Conservation (phyloP, 2,329 filamentous ascomycete genomes). For the Alternaria alternata region DNA sequence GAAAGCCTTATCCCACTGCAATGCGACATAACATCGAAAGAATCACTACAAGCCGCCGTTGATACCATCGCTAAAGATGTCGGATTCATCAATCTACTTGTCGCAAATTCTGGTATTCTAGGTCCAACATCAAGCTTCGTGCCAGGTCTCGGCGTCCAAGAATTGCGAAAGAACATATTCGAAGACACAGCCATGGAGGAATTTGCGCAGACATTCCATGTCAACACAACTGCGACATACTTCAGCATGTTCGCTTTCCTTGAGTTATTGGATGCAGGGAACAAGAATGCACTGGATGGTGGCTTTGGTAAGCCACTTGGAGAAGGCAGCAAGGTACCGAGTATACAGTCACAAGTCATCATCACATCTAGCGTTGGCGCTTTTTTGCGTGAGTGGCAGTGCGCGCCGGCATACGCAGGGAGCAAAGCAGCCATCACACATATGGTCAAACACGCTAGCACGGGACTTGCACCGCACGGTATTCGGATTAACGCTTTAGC, state of each 20-base stretch:
- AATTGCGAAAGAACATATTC: not conserved
- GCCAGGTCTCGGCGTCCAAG: not conserved
- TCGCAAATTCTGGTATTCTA: not conserved
- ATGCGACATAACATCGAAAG: not conserved
- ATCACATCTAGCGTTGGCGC: not conserved
- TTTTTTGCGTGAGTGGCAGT: not conserved
- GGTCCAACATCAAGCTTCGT: not conserved
- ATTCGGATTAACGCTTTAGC: slow-evolving; percentile 60
- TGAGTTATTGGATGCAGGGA: slow-evolving; percentile 52
- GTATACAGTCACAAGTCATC: not conserved
- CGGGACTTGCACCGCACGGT: slow-evolving; percentile 46
- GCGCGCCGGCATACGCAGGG: not conserved
- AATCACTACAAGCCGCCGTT: not conserved
- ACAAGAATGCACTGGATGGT: slow-evolving; percentile 22
- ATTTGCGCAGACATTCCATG: slow-evolving; percentile 36
- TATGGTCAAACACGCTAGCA: slow-evolving; percentile 58
- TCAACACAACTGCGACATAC: slow-evolving; percentile 51
- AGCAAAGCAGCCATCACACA: slow-evolving; percentile 23
- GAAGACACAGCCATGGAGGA: slow-evolving; percentile 9
- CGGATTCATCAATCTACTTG: not conserved
- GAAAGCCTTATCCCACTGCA: not conserved
- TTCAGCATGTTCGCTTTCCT: slow-evolving; percentile 53
- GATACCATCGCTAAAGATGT: not conserved
- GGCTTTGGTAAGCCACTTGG: not conserved
- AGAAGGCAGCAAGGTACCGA: not conserved